Evolutionary conservation across 257 asterid genomes (phyloP).

Genomic region (Solanum arcanum): DNA sequence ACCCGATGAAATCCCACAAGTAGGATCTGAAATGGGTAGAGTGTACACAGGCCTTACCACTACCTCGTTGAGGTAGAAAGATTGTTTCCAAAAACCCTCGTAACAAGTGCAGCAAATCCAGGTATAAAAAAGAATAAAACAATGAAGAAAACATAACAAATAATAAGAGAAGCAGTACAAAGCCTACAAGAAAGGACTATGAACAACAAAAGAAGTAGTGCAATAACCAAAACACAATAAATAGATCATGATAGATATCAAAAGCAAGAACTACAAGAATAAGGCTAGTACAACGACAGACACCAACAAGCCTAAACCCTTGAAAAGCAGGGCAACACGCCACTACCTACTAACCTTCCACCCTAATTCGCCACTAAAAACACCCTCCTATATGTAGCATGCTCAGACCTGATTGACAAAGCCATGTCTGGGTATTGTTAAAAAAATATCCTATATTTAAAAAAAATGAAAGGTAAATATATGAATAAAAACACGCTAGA

Average conservation of each 20-base stretch:
- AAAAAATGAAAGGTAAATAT: not conserved
- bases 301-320: not conserved
- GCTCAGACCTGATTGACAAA: not conserved
- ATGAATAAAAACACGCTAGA: not conserved
- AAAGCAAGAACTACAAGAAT: not conserved
- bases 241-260: not conserved
- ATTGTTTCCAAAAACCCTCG: not conserved
- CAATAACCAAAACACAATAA: not conserved
- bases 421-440: not conserved
- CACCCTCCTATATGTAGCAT: not conserved
- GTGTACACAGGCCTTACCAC: not conserved
- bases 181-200: not conserved
- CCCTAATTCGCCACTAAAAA: not conserved
- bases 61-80: not conserved
- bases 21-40: not conserved
- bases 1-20: not conserved
- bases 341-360: not conserved
- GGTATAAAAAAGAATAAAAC: not conserved
- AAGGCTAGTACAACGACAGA: not conserved
- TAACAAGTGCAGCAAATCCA: not conserved
- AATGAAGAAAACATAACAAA: not conserved
- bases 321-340: not conserved
- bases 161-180: not conserved
- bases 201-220: not conserved
- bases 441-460: not conserved